Evolutionary conservation across 139 green algal genomes (phyloP), one percentile per base, ranked within the genome.

Genomic region (Edaphochlamys debaryana): DNA sequence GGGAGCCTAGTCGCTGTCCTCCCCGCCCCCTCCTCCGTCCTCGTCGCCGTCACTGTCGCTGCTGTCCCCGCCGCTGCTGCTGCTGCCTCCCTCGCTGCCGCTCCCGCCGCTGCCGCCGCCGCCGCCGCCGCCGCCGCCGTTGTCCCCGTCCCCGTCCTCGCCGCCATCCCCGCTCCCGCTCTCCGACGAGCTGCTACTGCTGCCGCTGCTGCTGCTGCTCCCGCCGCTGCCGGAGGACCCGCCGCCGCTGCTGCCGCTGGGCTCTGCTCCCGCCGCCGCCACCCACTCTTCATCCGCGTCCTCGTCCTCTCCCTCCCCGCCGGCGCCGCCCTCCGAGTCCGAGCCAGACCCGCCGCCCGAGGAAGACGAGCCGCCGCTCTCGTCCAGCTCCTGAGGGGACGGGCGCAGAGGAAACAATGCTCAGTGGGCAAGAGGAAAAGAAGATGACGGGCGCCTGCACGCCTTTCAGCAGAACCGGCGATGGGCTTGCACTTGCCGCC

Each of bases 311-410:
- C 52, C 71, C 13, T 22, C 71, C 25, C 36, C 52, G 4, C 36
- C 66, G 25, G 64, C 72, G 52, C 68, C 72, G 38, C 54, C 72
- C 37, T 1, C 54, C 42, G 22, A 52, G 19, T 3, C 30, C 60
- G 6, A 1, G 7, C n/a, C 60, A 17, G 30, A 23, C 0, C n/a
- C n/a, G 27, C 30, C 23, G 11, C n/a, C 60, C n/a, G 0, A 20
- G 30, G 4, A 23, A 25, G 11, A 3, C 30, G 27, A 25, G 30
- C 60, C 30, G 17, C 56, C 56, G 22, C 56, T 79, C 60, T 74
- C 76, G 29, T 82, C 76, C 63, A 82, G 45, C 3, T 74, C 63
- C 42, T 62, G 76, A 30, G n/a, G n/a, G n/a, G n/a, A n/a, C n/a
- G n/a, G n/a, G n/a, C n/a, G n/a, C n/a, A n/a, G n/a, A n/a, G n/a